Percentiles rank a stretch among this genome's conserved stretches.
phyloP scores from a whole-genome alignment of 345 rosid genomes.

The Lepidium africanum region DNA sequence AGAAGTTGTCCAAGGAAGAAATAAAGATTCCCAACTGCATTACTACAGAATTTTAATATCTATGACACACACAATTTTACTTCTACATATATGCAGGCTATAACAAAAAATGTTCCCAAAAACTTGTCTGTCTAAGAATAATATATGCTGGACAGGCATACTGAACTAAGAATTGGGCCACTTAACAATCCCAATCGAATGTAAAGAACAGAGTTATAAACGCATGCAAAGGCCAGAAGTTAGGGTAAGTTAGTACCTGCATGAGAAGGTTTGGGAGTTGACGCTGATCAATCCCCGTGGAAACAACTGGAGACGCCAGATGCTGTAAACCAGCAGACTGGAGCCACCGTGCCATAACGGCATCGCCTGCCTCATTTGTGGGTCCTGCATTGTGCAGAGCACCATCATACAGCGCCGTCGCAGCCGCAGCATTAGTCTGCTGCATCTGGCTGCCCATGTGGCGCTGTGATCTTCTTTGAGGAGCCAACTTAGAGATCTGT shows the following conservation, averaged over 20 bases:
- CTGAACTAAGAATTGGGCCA: background rate
- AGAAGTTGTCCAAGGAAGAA: background rate
- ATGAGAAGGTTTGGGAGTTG: slow-evolving; percentile 79
- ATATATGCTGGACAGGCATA: background rate
- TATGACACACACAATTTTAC: slow-evolving; percentile 7
- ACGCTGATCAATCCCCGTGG: slow-evolving; percentile 71
- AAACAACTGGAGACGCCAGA: slow-evolving; percentile 94
- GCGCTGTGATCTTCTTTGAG: slow-evolving; percentile 99
- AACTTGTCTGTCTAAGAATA: background rate
- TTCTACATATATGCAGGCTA: background rate
- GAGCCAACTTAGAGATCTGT: slow-evolving; percentile 88
- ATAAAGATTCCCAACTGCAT: background rate
- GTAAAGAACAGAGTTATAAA: background rate
- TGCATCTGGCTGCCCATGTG: slow-evolving; percentile 96
- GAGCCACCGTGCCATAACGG: slow-evolving; percentile 98
- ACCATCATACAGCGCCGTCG: slow-evolving; percentile 62
- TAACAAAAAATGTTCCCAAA: background rate
- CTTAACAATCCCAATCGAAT: background rate
- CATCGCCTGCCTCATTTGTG: slow-evolving; percentile 77
- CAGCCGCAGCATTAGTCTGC: slow-evolving; percentile 78
- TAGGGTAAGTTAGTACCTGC: slow-evolving; percentile 50
- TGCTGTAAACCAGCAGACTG: slow-evolving; percentile 99
- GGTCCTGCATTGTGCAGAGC: slow-evolving; percentile 58
- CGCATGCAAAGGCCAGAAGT: background rate
- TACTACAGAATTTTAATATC: background rate